A percentile compares a stretch with the other conserved stretches of the same genome.
These are phyloP conservation scores for Pyricularia grisea DNA, from an alignment of 2,329 filamentous ascomycete species.

Conservation along the genomic window DNA sequence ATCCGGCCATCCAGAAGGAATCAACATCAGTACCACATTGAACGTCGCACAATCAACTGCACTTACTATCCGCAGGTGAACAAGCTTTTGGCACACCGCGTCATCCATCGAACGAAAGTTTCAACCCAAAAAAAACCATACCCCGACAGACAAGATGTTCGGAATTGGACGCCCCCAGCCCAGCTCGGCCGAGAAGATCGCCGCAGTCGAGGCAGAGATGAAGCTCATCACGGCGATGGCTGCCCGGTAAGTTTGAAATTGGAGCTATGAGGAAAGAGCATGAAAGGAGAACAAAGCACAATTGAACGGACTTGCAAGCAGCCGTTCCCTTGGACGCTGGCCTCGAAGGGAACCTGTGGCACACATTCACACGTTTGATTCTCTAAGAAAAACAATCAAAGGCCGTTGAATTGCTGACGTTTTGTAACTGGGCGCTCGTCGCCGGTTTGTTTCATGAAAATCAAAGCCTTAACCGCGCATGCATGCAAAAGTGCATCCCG, in stretches of 20 bases:
- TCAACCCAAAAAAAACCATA: constrained; percentile 5
- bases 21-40: not conserved
- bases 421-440: not conserved
- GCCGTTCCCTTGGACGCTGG: not conserved
- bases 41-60: not conserved
- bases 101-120: not conserved
- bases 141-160: constrained; percentile 18
- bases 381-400: not conserved
- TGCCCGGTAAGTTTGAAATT: constrained; percentile 57
- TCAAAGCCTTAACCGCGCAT: constrained; percentile 71
- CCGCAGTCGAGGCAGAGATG: constrained; percentile 91
- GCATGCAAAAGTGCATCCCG: constrained; percentile 90
- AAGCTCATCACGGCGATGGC: constrained; percentile 95
- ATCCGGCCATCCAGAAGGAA: not conserved
- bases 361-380: not conserved
- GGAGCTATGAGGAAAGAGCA: not conserved
- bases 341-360: not conserved
- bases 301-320: not conserved
- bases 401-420: not conserved
- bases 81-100: not conserved
- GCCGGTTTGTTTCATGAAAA: not conserved
- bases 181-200: constrained; percentile 94
- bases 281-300: not conserved
- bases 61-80: not conserved
- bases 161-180: constrained; percentile 60